These are phyloP conservation scores for Salix brachista DNA, from an alignment of 345 rosid species.

Conservation along the genomic window DNA sequence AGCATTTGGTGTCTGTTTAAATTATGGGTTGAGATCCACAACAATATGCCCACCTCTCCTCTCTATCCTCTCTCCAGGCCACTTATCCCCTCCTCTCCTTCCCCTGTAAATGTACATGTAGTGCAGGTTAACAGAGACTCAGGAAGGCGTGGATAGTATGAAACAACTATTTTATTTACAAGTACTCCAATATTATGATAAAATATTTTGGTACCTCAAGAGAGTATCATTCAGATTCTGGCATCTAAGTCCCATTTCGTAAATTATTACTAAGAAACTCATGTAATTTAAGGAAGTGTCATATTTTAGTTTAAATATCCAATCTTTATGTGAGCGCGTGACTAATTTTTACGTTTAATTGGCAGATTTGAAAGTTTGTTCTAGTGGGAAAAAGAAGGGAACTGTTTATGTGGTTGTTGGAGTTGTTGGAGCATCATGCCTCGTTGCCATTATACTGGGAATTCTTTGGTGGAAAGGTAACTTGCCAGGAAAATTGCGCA, in stretches of 20 bases:
- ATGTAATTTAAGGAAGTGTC: neutral
- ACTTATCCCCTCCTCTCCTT: neutral
- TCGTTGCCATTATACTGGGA: slow-evolving; percentile 13
- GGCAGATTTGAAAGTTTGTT: slow-evolving; percentile 21
- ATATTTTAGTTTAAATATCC: neutral
- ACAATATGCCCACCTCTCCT: neutral
- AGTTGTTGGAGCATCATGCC: slow-evolving; percentile 19
- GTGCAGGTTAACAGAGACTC: no score
- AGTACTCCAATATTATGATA: no score
- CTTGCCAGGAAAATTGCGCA: slow-evolving; percentile 11
- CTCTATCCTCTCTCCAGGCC: neutral
- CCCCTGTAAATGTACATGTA: neutral
- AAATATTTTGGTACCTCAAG: no score
- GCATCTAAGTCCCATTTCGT: no score
- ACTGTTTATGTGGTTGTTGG: slow-evolving; percentile 1
- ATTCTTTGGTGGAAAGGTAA: slow-evolving; percentile 22
- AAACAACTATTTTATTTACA: no score
- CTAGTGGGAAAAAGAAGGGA: slow-evolving; percentile 7
- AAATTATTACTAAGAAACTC: no score
- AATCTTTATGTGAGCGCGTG: neutral
- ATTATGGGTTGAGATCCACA: no score
- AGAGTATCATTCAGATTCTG: no score
- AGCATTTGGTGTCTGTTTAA: no score
- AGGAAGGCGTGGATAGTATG: no score
- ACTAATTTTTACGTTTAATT: neutral